Evolutionary conservation across 1,284 basidiomycete genomes (phyloP), one percentile per base, ranked within the genome.

Genomic region (Sporisorium sorghi): DNA sequence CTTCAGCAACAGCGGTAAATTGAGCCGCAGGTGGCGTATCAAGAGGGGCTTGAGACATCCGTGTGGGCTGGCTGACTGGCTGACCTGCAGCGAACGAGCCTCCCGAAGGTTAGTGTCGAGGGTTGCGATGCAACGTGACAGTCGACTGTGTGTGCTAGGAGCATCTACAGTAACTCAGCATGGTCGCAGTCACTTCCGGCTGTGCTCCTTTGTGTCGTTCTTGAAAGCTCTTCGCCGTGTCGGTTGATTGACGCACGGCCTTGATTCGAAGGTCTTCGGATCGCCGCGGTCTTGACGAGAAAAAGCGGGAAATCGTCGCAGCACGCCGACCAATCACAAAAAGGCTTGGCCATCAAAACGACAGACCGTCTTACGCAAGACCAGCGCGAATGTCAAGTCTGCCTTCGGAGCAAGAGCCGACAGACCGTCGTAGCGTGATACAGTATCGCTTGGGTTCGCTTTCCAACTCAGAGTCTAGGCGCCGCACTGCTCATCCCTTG

Each of bases 241-340:
- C n/a, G n/a, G n/a, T n/a, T n/a, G n/a, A n/a, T n/a, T n/a, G n/a
- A n/a, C n/a, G n/a, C n/a, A n/a, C n/a, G n/a, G n/a, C n/a, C 26
- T 23, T 32, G n/a, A 23, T 49, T 33, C 21, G 19, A 49, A 49
- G 32, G 49, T 50, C 49, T 37, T 15, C 49, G 49, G 49, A 50
- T 33, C 49, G 49, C 49, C 49, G 49, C 33, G 49, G 49, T 37
- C 21, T 17, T 2, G 14, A 23, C 2, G 19, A 5, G 14, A 35
- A 50, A 24, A 17, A 15, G 19, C 49, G 49, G 49, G 49, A 37
- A 50, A 35, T 47, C 28, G 2, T 3, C 11, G 6, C 14, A 28
- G 28, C 46, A 35, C 19, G 49, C 49, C 33, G 21, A 33, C 48
- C 33, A 50, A 50, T 50, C 49, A 47, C 46, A 47, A 11, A 46